phyloP scores from a whole-genome alignment of 768 basidiomycete genomes.

The Amanita thiersii region DNA sequence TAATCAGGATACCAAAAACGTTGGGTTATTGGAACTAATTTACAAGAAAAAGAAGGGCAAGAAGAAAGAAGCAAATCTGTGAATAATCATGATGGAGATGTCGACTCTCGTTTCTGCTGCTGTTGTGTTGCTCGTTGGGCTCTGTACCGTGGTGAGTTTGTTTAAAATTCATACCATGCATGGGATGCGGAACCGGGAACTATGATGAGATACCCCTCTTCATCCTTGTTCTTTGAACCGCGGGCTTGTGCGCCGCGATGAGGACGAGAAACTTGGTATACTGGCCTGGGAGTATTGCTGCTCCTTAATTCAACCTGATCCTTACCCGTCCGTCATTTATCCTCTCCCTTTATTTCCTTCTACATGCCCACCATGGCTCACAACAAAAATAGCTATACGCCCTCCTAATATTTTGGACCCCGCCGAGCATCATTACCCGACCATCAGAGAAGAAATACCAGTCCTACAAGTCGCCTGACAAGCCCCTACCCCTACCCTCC shows the following conservation, averaged over 20 bases:
- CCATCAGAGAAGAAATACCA: constrained; percentile 67
- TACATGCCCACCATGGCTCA: constrained; percentile 9
- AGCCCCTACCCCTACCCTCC: constrained; percentile 46
- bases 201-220: constrained; percentile 48
- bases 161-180: not conserved
- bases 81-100: constrained; percentile 18
- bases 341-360: constrained; percentile 1
- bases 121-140: constrained; percentile 21
- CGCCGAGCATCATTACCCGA: constrained; percentile 50
- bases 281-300: constrained; percentile 40
- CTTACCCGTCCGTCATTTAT: too few species aligned
- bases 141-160: constrained; percentile 28
- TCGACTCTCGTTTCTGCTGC: constrained; percentile 27
- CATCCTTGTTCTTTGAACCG: constrained; percentile 94
- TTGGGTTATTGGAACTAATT: too few species aligned
- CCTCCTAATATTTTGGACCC: constrained; percentile 68
- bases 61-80: too few species aligned
- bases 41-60: too few species aligned
- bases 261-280: constrained; percentile 53
- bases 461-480: constrained; percentile 42
- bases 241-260: constrained; percentile 57
- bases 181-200: too few species aligned
- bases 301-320: constrained; percentile 23
- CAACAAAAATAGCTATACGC: constrained; percentile 50
- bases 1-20: too few species aligned